These are phyloP conservation scores for Vigna trinervia DNA, from an alignment of 306 rosid species.

Conservation along the genomic window DNA sequence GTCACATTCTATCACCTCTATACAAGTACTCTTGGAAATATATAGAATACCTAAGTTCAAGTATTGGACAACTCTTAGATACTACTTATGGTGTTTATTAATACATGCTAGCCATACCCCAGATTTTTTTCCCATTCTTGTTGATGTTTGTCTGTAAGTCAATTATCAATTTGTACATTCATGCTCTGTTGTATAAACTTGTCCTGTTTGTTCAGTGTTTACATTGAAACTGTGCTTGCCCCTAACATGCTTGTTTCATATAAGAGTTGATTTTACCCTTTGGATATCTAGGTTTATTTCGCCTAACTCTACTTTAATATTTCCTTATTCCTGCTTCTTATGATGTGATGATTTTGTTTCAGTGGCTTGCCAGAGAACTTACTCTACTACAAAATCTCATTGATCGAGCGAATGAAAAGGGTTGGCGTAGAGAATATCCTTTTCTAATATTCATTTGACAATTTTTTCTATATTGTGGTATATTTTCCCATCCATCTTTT, in stretches of 20 bases:
- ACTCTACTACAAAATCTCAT: conserved; percentile 62
- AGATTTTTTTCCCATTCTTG: conserved; percentile 20
- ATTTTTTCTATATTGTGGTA: conserved; percentile 6
- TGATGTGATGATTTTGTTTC: conserved; percentile 50
- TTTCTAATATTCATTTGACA: conserved; percentile 38
- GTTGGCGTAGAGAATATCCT: conserved; percentile 98
- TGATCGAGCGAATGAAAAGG: conserved; percentile 88
- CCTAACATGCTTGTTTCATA: conserved; percentile 23
- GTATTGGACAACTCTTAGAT: conserved; percentile 23
- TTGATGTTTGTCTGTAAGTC: conserved; percentile 11
- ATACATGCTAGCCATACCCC: conserved; percentile 13
- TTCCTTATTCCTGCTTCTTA: conserved; percentile 41
- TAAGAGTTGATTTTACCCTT: not conserved
- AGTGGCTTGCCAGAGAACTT: conserved; percentile 82
- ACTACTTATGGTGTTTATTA: conserved; percentile 12
- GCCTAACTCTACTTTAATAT: conserved; percentile 18
- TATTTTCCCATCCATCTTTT: conserved; percentile 18
- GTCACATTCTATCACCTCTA: conserved; percentile 19
- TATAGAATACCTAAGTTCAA: not conserved
- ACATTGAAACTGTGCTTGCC: not conserved
- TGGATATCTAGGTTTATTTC: conserved; percentile 42
- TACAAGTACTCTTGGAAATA: conserved; percentile 14
- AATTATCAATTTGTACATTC: not conserved
- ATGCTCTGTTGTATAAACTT: not conserved
- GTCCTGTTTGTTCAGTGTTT: conserved; percentile 14